Base-by-base conservation (phyloP, 108 stramenopile species). In the Stephanodiscus minutulus region DNA sequence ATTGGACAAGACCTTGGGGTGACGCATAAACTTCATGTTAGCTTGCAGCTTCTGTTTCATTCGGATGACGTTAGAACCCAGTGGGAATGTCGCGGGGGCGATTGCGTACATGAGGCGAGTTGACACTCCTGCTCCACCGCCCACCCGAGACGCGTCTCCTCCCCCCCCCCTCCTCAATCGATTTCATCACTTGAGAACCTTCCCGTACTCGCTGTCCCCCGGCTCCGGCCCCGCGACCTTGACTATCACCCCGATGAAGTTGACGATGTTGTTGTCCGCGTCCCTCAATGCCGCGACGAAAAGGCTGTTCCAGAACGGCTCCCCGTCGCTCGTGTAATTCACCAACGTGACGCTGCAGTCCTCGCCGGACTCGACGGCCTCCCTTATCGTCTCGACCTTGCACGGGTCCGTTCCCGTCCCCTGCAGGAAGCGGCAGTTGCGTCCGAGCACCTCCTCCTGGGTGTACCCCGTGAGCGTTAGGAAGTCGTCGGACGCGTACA, bases 271-370 rank as follows among this genome's bases (percentile, higher is more conserved):
- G 35, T 94, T 91, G 24, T 90, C 83, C 1, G 95, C 91, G 79
- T 97, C 98, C 13, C 96, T 89, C 20, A 98, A 80, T 17, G 98
- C 92, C 5, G 98, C 97, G 69, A 98, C 90, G 72, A 97, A 98
- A 53, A 99, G 89, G 70, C 96, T 93, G 87, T 99, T 98, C 98
- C 98, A 99, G 82, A 99, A 99, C 0, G 98, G 88, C 27, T 86
- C 93, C 11, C 98, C 97, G 74, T 97, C 96, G 13, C 93, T 85
- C 70, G 88, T 95, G 79, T 98, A 99, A 84, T 99, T 99, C 15
- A 97, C 73, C 17, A 99, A 67, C 13, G 91, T 93, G 31, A 98
- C 97, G 54, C 82, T 84, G 17, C 87, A 83, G 70, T 99, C 98
- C 28, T 85, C 83, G 10, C 96, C 97, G 7, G 62, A 68, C 8